Evolutionary conservation across 2,329 filamentous ascomycete species (phyloP), one percentile per base, ranked within the genome.

Genomic region (Phialocephala subalpina): DNA sequence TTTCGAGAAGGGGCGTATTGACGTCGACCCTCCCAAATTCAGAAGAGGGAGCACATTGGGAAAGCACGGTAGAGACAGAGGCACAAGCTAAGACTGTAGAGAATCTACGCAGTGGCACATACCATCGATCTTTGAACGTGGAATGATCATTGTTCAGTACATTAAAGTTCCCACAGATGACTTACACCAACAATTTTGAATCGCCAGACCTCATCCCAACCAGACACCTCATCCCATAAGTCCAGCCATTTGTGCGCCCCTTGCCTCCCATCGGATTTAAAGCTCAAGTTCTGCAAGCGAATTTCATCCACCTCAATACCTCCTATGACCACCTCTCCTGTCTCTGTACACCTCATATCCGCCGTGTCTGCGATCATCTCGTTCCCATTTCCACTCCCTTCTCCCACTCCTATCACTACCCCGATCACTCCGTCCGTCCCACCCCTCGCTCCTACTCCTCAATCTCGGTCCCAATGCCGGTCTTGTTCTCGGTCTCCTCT

Each of bases 251-350:
- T 33, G 29, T 35, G 29, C 42, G 14, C 57, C 25, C 36, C 20
- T 42, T 45, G 1, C 20, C 25, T 6, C 4, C 38, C 38, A 42
- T n/a, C 38, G 4, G 4, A 14, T 14, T 5, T 14, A 4, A 42
- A 12, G 12, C 4, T 42, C 5, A 16, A 14, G 12, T n/a, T 4
- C 12, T n/a, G 14, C 38, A 42, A 12, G 4, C 12, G 38, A 42
- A 4, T 6, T n/a, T 42, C 12, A 4, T 42, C 12, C 4, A 4
- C 38, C 3, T 49, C 45, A 49, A 22, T 49, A 18, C 29, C 25
- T 27, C 27, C 33, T n/a, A 52, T 49, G 20, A 36, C 58, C 20
- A 52, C 33, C 42, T 52, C 58, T 60, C n/a, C 42, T 35, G 14
- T 38, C 42, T 35, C 57, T 42, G 7, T 59, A 27, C 25, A 35